Base-by-base conservation (phyloP, 257 asterid species). In the Coffea eugenioides region DNA sequence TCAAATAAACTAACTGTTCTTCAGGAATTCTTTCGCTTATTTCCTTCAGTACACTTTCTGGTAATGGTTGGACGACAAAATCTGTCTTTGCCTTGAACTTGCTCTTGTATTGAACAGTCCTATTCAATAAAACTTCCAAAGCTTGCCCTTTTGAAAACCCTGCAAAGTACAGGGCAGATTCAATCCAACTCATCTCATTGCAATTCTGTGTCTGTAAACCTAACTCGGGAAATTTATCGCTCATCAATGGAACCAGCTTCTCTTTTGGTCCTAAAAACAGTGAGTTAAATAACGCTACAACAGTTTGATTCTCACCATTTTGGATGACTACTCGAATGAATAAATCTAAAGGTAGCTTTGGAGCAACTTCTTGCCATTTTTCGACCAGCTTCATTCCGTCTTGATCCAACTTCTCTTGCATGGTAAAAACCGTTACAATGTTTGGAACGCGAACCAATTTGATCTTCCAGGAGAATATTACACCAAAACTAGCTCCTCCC, bases 401-500 rank as follows among this genome's bases (percentile, higher is more conserved):
- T 16, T 61, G 67, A 27, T 82, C 81, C 76, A 82, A 6, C 9
- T 12, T 41, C 59, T 77, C 77, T 68, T n/a, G 82, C 34, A 85
- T 4, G 21, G 78, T 77, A 77, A 85, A 85, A 51, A 80, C 79
- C 3, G 84, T 80, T 1, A 85, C 79, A 0, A 16, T 34, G 3
- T 75, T 36, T 4, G 88, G 83, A 43, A 85, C 77, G 0, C 57
- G 74, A 45, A 77, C 84, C 1, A 80, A 75, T 14, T 78, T 77
- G 71, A 85, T 82, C 74, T 82, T 85, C 88, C 86, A 82, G 61
- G 81, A 49, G 5, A 62, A 12, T 25, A 77, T 36, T 8, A 80
- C 73, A 5, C 86, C 88, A 77, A 82, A 85, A 66, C 84, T 82
- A 14, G 84, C 81, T 73, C 73, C 84, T 76, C 86, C 84, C 9